phyloP scores from a whole-genome alignment of 176 grass and related monocot species.

The Poa pratensis region DNA sequence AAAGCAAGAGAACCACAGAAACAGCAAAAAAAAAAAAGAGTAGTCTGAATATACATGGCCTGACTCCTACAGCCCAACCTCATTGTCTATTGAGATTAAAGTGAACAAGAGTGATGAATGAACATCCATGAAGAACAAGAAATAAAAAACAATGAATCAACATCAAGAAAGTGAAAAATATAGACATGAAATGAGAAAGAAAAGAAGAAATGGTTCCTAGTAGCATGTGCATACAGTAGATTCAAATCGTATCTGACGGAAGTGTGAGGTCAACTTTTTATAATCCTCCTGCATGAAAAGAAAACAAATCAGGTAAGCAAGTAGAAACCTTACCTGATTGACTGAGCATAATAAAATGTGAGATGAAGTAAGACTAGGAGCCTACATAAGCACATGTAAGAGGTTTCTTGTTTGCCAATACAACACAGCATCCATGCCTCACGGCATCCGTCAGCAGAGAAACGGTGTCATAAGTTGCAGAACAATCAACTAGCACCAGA shows the following conservation, averaged over 20 bases:
- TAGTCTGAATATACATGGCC: neutral
- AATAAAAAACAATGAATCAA: neutral
- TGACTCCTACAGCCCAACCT: neutral
- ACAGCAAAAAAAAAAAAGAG: neutral
- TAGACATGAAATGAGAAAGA: neutral
- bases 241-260: slow-evolving; percentile 82
- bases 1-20: neutral
- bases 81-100: neutral
- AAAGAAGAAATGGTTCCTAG: slow-evolving; percentile 7
- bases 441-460: slow-evolving; percentile 60
- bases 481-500: slow-evolving; percentile 86
- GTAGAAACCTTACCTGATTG: neutral
- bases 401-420: slow-evolving; percentile 93
- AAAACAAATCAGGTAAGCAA: slow-evolving; percentile 35
- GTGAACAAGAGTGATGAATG: neutral
- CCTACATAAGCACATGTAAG: slow-evolving; percentile 80
- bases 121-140: neutral
- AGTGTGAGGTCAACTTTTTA: slow-evolving; percentile 67
- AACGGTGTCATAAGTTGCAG: slow-evolving; percentile 80
- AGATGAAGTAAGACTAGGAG: neutral
- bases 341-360: neutral
- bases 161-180: neutral
- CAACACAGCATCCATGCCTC: slow-evolving; percentile 61
- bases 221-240: slow-evolving; percentile 75
- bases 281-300: slow-evolving; percentile 74